Percentiles rank a stretch among this genome's conserved stretches.
phyloP scores from a whole-genome alignment of 345 rosid genomes.

The Stellera chamaejasme region DNA sequence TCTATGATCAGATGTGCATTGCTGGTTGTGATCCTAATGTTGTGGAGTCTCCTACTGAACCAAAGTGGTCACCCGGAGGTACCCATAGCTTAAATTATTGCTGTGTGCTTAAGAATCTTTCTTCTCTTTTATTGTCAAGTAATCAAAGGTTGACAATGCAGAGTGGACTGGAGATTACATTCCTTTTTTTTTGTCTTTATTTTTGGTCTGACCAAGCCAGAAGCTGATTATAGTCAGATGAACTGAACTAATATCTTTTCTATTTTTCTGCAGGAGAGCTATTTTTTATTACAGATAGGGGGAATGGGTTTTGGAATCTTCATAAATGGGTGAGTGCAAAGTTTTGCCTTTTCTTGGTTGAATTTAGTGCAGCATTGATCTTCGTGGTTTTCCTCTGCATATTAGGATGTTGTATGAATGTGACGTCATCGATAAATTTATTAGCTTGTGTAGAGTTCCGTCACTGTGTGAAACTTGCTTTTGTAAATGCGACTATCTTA shows the following conservation, averaged over 20 bases:
- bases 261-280: conserved; percentile 69
- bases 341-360: too few relatives aligned
- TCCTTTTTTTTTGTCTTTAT: neutral
- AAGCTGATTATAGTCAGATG: neutral
- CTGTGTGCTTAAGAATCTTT: neutral
- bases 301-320: conserved; percentile 88
- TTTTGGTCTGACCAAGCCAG: neutral
- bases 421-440: too few relatives aligned
- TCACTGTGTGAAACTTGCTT: too few relatives aligned
- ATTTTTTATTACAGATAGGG: conserved; percentile 68
- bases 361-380: too few relatives aligned
- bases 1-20: conserved; percentile 55
- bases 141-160: neutral
- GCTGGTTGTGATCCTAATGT: conserved; percentile 71
- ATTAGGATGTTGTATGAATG: too few relatives aligned
- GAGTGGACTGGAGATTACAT: neutral
- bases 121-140: too few relatives aligned
- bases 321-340: conserved; percentile 71
- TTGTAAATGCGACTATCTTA: too few relatives aligned
- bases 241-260: neutral
- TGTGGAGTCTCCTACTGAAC: conserved; percentile 87
- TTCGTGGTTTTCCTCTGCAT: too few relatives aligned
- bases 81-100: conserved; percentile 7
- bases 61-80: conserved; percentile 93
- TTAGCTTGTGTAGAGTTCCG: too few relatives aligned